Evolutionary conservation across 1,284 basidiomycete species (phyloP), one percentile per base, ranked within the genome.

Genomic region (Sporisorium scitamineum): DNA sequence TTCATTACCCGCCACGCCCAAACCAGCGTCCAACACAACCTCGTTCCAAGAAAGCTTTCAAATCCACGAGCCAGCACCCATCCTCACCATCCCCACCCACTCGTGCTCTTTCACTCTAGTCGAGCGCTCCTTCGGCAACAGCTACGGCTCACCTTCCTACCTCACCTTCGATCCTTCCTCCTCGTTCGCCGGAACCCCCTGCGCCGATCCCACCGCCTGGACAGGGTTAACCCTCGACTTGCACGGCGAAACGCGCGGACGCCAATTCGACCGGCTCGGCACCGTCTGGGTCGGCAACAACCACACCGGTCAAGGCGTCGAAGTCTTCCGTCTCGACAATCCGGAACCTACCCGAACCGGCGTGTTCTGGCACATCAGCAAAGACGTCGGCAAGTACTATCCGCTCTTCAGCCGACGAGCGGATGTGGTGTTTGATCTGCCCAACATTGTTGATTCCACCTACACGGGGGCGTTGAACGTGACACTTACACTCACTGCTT

Each of bases 221-320:
- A 61, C 61, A 13, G 63, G 62, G 8, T 37, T 81, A n/a, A 70
- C 65, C 13, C 45, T 81, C 13, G 62, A 61, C 26, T 24, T 76
- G 1, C 41, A 62, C 24, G 78, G 78, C 14, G 62, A 63, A 16
- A 67, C 66, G 0, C 41, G 47, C 22, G 80, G 79, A 1, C 32
- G 73, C 6, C 80, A 82, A 48, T 82, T 80, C 50, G 80, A 80
- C 34, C 56, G 80, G 1, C 60, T 81, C 3, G 80, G 72, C 13
- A 70, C 62, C 5, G 61, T 78, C 18, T 69, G 61, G 58, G 37
- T 79, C 1, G 76, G 73, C 11, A 67, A 72, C 64, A 45, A 59
- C 8, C 1, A 16, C 5, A 61, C 67, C 1, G 70, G 74, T 2
- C 71, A 74, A 22, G 73, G 77, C 3, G 69, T 79, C 3, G 80